Percentiles rank a stretch among this genome's conserved stretches.
Evolutionary conservation across 2,329 filamentous ascomycete genomes (phyloP).

Genomic region (Exutisphaerella laricina): DNA sequence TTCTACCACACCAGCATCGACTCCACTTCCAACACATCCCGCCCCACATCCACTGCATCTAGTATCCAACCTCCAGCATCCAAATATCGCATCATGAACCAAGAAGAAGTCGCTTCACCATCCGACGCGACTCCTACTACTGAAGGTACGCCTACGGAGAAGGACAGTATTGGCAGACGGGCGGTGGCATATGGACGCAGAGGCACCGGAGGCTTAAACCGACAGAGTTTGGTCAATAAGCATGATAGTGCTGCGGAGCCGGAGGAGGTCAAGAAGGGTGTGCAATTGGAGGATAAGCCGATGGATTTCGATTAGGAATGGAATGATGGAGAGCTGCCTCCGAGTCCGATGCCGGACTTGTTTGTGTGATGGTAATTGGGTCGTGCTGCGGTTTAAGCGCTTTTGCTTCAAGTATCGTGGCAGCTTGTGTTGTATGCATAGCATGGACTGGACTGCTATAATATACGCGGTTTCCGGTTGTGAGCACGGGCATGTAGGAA

Average conservation of each 20-base stretch:
- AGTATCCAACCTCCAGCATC: constrained; percentile 14
- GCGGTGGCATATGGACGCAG: constrained; percentile 24
- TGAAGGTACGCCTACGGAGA: constrained; percentile 21
- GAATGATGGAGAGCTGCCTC: constrained; percentile 14
- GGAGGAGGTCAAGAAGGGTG: constrained; percentile 46
- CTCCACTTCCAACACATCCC: constrained; percentile 16
- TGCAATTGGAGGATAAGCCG: constrained; percentile 68
- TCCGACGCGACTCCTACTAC: constrained; percentile 6
- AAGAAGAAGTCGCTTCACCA: constrained; percentile 18
- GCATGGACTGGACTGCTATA: neutral
- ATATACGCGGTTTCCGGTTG: neutral
- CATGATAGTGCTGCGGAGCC: constrained; percentile 21
- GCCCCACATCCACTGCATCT: constrained; percentile 9
- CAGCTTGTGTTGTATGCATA: neutral
- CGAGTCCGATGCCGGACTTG: neutral
- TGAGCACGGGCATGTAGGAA: constrained; percentile 5
- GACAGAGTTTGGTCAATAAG: constrained; percentile 32
- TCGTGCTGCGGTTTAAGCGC: neutral
- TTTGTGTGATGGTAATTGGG: neutral
- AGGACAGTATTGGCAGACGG: constrained; percentile 17
- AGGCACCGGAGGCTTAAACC: constrained; percentile 39
- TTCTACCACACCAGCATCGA: constrained; percentile 26
- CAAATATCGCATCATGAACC: constrained; percentile 11
- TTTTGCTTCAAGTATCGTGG: neutral
- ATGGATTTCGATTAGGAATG: constrained; percentile 61